Conservation (phyloP, 352 stramenopile species). For the Phytophthora aleatoria region DNA sequence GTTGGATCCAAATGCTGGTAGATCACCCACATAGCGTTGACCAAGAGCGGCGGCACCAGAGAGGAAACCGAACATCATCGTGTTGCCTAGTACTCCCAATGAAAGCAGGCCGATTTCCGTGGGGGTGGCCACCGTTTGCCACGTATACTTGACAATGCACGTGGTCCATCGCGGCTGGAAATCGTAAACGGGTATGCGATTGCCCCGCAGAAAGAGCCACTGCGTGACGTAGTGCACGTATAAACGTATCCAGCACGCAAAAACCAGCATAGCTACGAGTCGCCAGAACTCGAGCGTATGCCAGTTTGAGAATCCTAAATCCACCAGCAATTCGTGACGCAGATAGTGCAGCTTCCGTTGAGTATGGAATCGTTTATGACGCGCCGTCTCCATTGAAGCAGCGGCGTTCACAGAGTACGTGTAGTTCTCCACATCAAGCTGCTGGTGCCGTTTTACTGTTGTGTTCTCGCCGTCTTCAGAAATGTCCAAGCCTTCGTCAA, state of each 20-base stretch:
- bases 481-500: slow-evolving; percentile 13
- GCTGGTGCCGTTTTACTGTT: slow-evolving; percentile 1
- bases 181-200: slow-evolving; percentile 81
- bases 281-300: slow-evolving; percentile 85
- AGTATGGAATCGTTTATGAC: slow-evolving; percentile 65
- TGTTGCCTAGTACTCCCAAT: slow-evolving; percentile 60
- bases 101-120: slow-evolving; percentile 77
- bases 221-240: slow-evolving; percentile 91
- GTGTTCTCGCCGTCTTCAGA: slow-evolving; percentile 9
- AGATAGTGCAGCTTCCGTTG: slow-evolving; percentile 82
- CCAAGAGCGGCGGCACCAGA: slow-evolving; percentile 42
- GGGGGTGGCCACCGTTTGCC: slow-evolving; percentile 56
- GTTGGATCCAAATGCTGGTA: slow-evolving; percentile 74
- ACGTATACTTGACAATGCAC: slow-evolving; percentile 89
- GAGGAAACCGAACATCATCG: slow-evolving; percentile 53
- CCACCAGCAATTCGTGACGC: slow-evolving; percentile 77
- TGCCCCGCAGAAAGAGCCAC: slow-evolving; percentile 77
- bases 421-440: slow-evolving; percentile 51
- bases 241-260: slow-evolving; percentile 87
- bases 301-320: slow-evolving; percentile 58
- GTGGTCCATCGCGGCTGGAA: slow-evolving; percentile 66
- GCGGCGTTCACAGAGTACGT: slow-evolving; percentile 58
- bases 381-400: slow-evolving; percentile 49
- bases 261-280: slow-evolving; percentile 51
- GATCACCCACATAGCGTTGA: slow-evolving; percentile 58